A percentile compares a stretch with the other conserved stretches of the same genome.
Conservation (phyloP, 176 grass and related monocot genomes). For the Musa itinerans region DNA sequence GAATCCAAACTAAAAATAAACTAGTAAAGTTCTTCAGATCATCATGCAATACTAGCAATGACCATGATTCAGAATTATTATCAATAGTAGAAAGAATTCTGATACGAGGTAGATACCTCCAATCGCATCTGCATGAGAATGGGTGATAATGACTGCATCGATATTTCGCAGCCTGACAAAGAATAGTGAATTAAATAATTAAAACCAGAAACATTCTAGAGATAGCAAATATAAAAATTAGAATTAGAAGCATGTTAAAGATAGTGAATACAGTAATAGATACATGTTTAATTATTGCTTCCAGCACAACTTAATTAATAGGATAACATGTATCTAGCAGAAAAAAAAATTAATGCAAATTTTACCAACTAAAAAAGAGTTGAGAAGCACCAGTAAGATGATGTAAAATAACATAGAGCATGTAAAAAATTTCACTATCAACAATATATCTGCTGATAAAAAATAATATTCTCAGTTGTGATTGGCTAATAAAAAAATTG, state of each 20-base stretch:
- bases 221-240: conserved; percentile 1
- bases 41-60: background rate
- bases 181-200: conserved; percentile 2
- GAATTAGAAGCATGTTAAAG: background rate
- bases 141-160: conserved; percentile 78
- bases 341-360: no score
- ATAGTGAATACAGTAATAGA: background rate
- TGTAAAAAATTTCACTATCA: no score
- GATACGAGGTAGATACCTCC: conserved; percentile 47
- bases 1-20: no score
- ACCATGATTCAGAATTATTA: background rate
- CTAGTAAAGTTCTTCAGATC: background rate
- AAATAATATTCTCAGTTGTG: no score
- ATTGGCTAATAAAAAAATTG: no score
- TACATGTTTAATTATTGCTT: background rate
- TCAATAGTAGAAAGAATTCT: background rate
- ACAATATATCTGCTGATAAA: no score
- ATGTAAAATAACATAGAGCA: no score
- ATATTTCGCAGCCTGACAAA: conserved; percentile 57
- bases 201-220: background rate
- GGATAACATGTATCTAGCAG: no score
- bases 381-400: no score
- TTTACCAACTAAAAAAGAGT: no score
- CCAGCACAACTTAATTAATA: no score
- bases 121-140: conserved; percentile 96